Evolutionary conservation across 2,329 filamentous ascomycete genomes (phyloP).

Genomic region (Aspergillus pseudoglaucus): DNA sequence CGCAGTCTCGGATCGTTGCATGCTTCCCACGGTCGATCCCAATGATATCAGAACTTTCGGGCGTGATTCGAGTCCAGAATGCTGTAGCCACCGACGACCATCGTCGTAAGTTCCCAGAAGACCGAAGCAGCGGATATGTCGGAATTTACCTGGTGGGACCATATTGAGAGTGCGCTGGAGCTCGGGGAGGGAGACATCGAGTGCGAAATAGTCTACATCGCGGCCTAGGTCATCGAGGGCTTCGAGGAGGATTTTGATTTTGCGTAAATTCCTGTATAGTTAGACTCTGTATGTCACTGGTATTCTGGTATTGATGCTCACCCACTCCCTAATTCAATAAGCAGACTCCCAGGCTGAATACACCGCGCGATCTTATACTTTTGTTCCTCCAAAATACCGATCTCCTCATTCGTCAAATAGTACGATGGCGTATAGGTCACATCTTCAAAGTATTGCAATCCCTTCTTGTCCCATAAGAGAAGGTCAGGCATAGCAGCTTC

Average conservation of each 20-base stretch:
- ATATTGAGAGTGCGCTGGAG: slow-evolving; percentile 63
- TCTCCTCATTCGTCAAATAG: slow-evolving; percentile 90
- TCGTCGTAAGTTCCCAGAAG: slow-evolving; percentile 83
- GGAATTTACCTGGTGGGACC: slow-evolving; percentile 55
- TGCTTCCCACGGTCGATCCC: slow-evolving; percentile 8
- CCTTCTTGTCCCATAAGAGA: slow-evolving; percentile 19
- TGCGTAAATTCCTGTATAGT: slow-evolving; percentile 52
- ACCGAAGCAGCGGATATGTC: slow-evolving; percentile 67
- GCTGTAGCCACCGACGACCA: slow-evolving; percentile 70
- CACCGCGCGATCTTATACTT: slow-evolving; percentile 54
- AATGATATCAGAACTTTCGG: slow-evolving; percentile 6
- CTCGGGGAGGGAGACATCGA: slow-evolving; percentile 72
- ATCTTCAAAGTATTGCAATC: slow-evolving; percentile 20
- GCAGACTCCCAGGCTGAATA: slow-evolving; percentile 69
- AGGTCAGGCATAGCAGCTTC: slow-evolving; percentile 16
- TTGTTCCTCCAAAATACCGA: slow-evolving; percentile 60
- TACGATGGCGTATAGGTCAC: slow-evolving; percentile 46
- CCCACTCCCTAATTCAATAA: slow-evolving; percentile 38
- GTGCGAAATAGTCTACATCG: slow-evolving; percentile 72
- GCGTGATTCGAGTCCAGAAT: slow-evolving; percentile 42
- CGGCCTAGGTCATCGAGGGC: slow-evolving; percentile 70
- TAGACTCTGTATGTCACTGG: slow-evolving; percentile 39
- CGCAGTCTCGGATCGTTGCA: slow-evolving; percentile 3
- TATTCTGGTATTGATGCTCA: neutral
- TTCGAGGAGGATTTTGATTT: slow-evolving; percentile 71